phyloP scores from a whole-genome alignment of 179 eudicot genomes.

The Vitellaria paradoxa region DNA sequence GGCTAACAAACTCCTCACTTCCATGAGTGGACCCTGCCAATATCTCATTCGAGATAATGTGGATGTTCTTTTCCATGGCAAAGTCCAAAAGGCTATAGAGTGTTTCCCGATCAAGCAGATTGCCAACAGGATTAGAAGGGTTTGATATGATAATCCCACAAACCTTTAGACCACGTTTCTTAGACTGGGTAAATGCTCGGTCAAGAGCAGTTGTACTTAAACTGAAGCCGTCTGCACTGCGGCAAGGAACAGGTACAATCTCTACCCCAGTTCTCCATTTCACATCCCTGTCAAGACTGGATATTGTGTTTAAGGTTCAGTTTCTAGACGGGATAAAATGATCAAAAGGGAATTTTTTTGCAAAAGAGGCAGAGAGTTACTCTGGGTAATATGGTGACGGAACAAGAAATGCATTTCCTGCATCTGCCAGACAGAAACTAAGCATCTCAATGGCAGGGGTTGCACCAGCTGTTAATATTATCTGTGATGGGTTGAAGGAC shows the following conservation, averaged over 20 bases:
- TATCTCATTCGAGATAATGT: conserved; percentile 65
- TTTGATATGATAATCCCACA: conserved; percentile 78
- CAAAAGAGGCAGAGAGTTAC: conserved; percentile 33
- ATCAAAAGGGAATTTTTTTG: not conserved
- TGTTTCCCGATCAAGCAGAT: conserved; percentile 52
- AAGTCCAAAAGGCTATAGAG: conserved; percentile 74
- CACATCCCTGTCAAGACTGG: conserved; percentile 78
- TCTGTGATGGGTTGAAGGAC: conserved; percentile 55
- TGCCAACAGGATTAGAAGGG: conserved; percentile 75
- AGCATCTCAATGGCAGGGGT: conserved; percentile 82
- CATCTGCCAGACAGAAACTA: conserved; percentile 81
- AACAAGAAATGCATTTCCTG: conserved; percentile 90
- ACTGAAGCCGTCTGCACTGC: conserved; percentile 78
- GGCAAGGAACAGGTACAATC: conserved; percentile 80
- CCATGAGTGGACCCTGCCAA: conserved; percentile 55
- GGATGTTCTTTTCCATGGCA: conserved; percentile 85
- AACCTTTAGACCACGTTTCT: conserved; percentile 76
- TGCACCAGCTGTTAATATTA: conserved; percentile 65
- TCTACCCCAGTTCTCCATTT: conserved; percentile 93
- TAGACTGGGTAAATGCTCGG: conserved; percentile 74
- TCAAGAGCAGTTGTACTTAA: conserved; percentile 62
- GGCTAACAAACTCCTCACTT: conserved; percentile 56
- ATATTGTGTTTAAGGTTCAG: conserved; percentile 15
- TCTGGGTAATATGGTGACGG: conserved; percentile 88
- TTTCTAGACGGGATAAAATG: not conserved